Conservation (phyloP, 2,329 filamentous ascomycete species). For the Paecilomyces sp. region DNA sequence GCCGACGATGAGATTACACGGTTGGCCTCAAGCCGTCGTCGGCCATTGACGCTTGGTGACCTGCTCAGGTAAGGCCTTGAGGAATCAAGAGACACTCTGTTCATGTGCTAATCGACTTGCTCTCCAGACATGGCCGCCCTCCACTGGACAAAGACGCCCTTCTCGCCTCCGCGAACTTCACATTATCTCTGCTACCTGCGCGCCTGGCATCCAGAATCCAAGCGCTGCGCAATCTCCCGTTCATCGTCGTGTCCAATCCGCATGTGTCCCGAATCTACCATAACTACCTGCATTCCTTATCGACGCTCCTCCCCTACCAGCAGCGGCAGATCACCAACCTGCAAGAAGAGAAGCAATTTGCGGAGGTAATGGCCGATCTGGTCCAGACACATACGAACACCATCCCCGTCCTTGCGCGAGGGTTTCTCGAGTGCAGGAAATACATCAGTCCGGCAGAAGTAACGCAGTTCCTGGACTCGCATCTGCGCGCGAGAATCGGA, state of each 20-base stretch:
- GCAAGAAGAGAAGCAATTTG: conserved; percentile 85
- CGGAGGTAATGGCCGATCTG: conserved; percentile 87
- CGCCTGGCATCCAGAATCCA: conserved; percentile 91
- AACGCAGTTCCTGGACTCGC: conserved; percentile 87
- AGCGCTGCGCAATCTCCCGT: conserved; percentile 85
- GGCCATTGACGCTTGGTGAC: conserved; percentile 77
- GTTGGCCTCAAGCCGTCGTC: conserved; percentile 69
- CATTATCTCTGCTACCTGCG: conserved; percentile 82
- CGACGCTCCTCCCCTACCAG: conserved; percentile 79
- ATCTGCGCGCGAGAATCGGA: conserved; percentile 87
- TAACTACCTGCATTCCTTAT: conserved; percentile 91
- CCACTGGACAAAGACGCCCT: conserved; percentile 74
- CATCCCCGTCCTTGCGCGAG: conserved; percentile 83
- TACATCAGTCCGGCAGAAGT: conserved; percentile 80
- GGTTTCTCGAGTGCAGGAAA: conserved; percentile 86
- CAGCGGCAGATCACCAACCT: conserved; percentile 64
- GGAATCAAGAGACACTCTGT: neutral
- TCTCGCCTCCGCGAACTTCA: conserved; percentile 89
- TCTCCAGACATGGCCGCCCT: conserved; percentile 63
- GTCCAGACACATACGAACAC: conserved; percentile 92
- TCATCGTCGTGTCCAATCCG: conserved; percentile 96
- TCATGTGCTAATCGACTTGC: conserved; percentile 1
- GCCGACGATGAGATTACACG: conserved; percentile 70
- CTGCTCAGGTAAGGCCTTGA: conserved; percentile 65
- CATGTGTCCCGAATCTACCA: conserved; percentile 91